These are phyloP conservation scores for Talaromyces borbonicus DNA, from an alignment of 495 filamentous ascomycete genomes.

Conservation along the genomic window DNA sequence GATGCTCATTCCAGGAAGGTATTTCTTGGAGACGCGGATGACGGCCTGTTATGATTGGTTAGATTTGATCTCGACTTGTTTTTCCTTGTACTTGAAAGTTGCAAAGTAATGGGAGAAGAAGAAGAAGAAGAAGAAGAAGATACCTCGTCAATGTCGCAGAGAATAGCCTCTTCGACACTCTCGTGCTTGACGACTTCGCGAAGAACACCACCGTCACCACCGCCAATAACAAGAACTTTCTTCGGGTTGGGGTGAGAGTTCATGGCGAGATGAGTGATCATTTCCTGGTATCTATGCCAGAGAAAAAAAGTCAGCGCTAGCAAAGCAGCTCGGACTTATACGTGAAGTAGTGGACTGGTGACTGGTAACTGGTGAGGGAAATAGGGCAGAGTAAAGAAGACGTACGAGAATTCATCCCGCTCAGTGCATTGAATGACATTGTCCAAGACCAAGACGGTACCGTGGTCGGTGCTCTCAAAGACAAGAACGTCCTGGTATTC, in stretches of 20 bases:
- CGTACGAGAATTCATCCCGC: slow-evolving; percentile 89
- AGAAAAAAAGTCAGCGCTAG: neutral
- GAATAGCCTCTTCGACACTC: slow-evolving; percentile 78
- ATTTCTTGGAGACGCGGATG: slow-evolving; percentile 96
- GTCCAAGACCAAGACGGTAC: slow-evolving; percentile 94
- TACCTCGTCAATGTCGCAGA: slow-evolving; percentile 99
- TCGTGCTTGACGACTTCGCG: slow-evolving; percentile 98
- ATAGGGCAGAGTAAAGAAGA: slow-evolving; percentile 8
- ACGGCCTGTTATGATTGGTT: slow-evolving; percentile 53
- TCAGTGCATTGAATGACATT: slow-evolving; percentile 98
- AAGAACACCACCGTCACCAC: slow-evolving; percentile 92
- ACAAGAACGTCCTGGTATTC: slow-evolving; percentile 97
- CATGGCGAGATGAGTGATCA: slow-evolving; percentile 99
- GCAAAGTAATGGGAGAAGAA: neutral
- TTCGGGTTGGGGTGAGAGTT: slow-evolving; percentile 96
- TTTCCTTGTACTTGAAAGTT: too few relatives aligned
- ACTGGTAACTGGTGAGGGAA: too few relatives aligned
- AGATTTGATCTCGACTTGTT: neutral
- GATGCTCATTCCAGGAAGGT: slow-evolving; percentile 87
- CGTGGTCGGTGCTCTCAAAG: slow-evolving; percentile 95
- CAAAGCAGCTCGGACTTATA: too few relatives aligned
- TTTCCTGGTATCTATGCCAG: slow-evolving; percentile 95
- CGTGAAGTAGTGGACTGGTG: too few relatives aligned
- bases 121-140: neutral
- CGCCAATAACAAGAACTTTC: slow-evolving; percentile 96